Percentiles rank a stretch among this genome's conserved stretches.
Evolutionary conservation across 257 asterid genomes (phyloP).

Genomic region (Jaltomata sinuosa): DNA sequence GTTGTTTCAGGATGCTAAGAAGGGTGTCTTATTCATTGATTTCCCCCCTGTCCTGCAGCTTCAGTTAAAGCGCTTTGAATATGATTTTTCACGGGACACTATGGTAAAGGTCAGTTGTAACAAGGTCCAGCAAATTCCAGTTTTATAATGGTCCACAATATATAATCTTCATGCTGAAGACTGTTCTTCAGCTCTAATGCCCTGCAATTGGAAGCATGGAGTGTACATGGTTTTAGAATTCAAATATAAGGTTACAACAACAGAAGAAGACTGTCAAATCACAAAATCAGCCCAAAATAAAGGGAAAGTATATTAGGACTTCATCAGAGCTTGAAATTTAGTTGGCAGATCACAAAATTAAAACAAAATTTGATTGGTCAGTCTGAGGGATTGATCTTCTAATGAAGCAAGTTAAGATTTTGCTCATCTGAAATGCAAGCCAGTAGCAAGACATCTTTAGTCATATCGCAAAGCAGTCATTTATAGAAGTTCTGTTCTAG

Average conservation of each 20-base stretch:
- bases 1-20: slow-evolving; percentile 80
- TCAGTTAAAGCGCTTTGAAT: slow-evolving; percentile 96
- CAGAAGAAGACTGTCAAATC: background rate
- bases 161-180: background rate
- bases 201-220: background rate
- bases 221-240: background rate
- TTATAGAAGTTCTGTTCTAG: background rate
- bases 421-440: background rate
- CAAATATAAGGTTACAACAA: background rate
- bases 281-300: background rate
- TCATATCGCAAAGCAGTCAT: background rate
- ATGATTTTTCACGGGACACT: slow-evolving; percentile 86
- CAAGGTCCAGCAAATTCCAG: background rate
- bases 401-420: background rate
- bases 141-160: background rate
- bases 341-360: background rate
- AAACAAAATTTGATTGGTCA: background rate
- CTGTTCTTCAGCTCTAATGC: background rate
- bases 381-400: background rate
- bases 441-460: background rate
- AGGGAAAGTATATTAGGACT: background rate
- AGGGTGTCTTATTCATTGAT: slow-evolving; percentile 91
- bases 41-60: slow-evolving; percentile 98
- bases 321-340: background rate
- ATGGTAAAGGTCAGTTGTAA: slow-evolving; percentile 78